A percentile compares a stretch with the other conserved stretches of the same genome.
Evolutionary conservation across 2,329 filamentous ascomycete genomes (phyloP).

Genomic region (Ceratocystis variospora): DNA sequence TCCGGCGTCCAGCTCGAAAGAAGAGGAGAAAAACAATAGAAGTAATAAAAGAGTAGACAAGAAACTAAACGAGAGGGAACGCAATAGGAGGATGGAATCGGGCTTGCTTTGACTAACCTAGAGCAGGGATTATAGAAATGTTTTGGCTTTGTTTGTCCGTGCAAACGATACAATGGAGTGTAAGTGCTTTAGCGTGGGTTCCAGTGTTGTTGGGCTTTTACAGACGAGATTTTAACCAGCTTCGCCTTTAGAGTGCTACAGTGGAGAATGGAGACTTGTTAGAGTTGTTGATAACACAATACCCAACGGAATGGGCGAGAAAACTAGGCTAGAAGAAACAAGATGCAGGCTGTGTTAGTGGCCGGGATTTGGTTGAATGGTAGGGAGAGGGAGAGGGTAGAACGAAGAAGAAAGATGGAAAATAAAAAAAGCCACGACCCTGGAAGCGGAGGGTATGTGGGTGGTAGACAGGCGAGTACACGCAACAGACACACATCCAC

Average conservation of each 20-base stretch:
- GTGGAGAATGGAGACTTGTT: not conserved
- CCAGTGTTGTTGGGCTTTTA: not conserved
- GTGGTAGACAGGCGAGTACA: not conserved
- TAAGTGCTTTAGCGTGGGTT: slow-evolving; percentile 1
- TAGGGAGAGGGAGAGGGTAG: not conserved
- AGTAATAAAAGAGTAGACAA: not conserved
- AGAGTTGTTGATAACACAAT: not conserved
- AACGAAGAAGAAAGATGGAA: not conserved
- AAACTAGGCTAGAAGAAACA: too few species aligned
- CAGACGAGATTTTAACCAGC: not conserved
- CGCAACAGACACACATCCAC: not conserved
- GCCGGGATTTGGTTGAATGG: too few species aligned
- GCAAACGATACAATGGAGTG: slow-evolving; percentile 1
- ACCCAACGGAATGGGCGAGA: too few species aligned
- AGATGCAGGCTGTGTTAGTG: too few species aligned
- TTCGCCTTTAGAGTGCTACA: not conserved
- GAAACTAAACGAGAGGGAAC: not conserved
- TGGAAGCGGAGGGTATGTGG: not conserved
- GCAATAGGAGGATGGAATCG: not conserved
- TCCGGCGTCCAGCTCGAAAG: not conserved
- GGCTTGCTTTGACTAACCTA: slow-evolving; percentile 5
- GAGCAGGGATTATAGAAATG: not conserved
- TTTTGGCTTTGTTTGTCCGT: not conserved
- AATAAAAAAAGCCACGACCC: slow-evolving; percentile 1
- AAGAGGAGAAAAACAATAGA: not conserved